A percentile compares a stretch with the other conserved stretches of the same genome.
Conservation (phyloP, 2,329 filamentous ascomycete species). For the Ophiosphaerella herpotricha region DNA sequence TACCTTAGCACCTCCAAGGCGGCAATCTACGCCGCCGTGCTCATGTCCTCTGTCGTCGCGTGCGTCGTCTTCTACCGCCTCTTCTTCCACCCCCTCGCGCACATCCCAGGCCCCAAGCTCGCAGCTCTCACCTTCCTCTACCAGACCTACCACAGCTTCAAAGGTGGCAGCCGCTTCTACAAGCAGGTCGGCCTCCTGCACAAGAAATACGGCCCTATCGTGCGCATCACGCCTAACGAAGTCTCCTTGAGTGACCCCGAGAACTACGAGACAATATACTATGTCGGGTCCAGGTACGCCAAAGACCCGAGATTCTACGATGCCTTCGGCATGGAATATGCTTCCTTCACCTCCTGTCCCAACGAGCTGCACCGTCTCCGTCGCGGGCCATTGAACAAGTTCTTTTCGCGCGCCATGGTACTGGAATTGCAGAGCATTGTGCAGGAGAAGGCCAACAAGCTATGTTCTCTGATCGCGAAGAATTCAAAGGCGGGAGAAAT, state of each 20-base stretch:
- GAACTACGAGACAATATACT: slow-evolving; percentile 53
- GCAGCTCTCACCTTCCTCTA: slow-evolving; percentile 30
- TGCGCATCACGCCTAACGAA: slow-evolving; percentile 37
- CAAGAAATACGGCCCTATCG: slow-evolving; percentile 31
- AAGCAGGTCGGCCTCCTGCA: slow-evolving; percentile 24
- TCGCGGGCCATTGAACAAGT: slow-evolving; percentile 32
- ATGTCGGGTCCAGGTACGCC: slow-evolving; percentile 48
- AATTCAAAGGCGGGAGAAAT: slow-evolving; percentile 23
- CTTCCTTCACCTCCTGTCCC: slow-evolving; percentile 50
- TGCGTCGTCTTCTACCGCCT: slow-evolving; percentile 40
- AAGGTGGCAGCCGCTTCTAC: no score
- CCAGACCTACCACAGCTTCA: slow-evolving; percentile 26
- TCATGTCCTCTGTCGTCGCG: slow-evolving; percentile 12
- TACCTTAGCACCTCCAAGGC: slow-evolving; percentile 3
- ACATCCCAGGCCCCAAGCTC: slow-evolving; percentile 48
- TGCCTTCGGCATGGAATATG: slow-evolving; percentile 48
- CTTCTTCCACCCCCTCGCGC: slow-evolving; percentile 50
- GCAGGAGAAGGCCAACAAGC: slow-evolving; percentile 41
- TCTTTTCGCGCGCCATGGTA: slow-evolving; percentile 50
- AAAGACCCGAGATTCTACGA: slow-evolving; percentile 49
- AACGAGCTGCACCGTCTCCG: slow-evolving; percentile 21
- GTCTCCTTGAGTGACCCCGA: slow-evolving; percentile 51
- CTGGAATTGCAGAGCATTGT: slow-evolving; percentile 43
- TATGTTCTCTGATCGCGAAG: slow-evolving; percentile 36
- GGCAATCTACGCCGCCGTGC: background rate